Evolutionary conservation across 345 rosid species (phyloP).

Genomic region (Salix brachista): DNA sequence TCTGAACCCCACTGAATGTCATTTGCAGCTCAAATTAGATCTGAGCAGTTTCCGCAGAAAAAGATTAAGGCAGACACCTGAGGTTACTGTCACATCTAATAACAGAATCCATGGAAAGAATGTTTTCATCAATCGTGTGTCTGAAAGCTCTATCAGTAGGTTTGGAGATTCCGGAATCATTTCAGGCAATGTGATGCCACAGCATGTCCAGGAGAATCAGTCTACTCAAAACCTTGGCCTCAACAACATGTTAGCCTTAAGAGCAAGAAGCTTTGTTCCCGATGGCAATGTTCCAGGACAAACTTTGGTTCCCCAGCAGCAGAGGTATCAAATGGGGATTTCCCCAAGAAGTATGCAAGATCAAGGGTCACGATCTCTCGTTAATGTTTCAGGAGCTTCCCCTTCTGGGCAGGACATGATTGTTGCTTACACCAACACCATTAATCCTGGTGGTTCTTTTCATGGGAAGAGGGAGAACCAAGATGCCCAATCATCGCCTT

Average conservation of each 20-base stretch:
- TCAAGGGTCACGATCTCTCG: conserved; percentile 50
- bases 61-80: conserved; percentile 66
- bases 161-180: conserved; percentile 43
- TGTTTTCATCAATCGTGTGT: conserved; percentile 62
- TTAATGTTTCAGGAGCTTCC: conserved; percentile 45
- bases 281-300: conserved; percentile 50
- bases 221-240: conserved; percentile 55
- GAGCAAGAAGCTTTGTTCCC: conserved; percentile 50
- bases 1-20: conserved; percentile 15
- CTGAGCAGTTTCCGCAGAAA: conserved; percentile 58
- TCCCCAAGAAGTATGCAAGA: conserved; percentile 58
- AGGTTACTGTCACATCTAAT: conserved; percentile 52
- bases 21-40: conserved; percentile 67
- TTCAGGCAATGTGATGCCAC: conserved; percentile 52
- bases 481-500: conserved; percentile 59
- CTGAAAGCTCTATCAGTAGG: conserved; percentile 58
- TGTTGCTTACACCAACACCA: conserved; percentile 49
- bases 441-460: conserved; percentile 47
- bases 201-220: conserved; percentile 52
- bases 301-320: conserved; percentile 49
- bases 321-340: conserved; percentile 50
- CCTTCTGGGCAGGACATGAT: conserved; percentile 68
- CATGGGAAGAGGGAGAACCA: conserved; percentile 70
- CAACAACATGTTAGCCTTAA: conserved; percentile 39
- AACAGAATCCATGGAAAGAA: conserved; percentile 73